phyloP scores from a whole-genome alignment of 2,329 filamentous ascomycete genomes.

The Fusarium pseudoanthophilum region DNA sequence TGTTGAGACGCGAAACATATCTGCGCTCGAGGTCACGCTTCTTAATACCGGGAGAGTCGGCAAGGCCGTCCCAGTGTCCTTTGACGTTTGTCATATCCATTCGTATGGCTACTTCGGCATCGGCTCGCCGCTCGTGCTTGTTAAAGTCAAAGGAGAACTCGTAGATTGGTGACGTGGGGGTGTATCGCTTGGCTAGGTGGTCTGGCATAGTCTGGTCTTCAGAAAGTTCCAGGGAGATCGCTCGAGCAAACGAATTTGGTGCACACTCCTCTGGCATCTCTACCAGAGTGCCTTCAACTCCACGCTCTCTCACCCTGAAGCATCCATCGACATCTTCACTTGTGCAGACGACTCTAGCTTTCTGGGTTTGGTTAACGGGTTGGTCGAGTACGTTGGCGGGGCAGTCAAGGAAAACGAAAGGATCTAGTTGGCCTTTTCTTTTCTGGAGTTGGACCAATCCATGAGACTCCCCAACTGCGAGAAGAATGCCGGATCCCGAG shows the following conservation, averaged over 20 bases:
- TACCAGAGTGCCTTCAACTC: constrained; percentile 10
- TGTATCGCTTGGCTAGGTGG: fast-evolving
- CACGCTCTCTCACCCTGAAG: constrained; percentile 4
- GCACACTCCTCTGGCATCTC: constrained; percentile 18
- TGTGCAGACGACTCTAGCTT: constrained; percentile 6
- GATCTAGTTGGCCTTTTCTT: background rate
- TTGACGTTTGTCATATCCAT: background rate
- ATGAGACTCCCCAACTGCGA: background rate
- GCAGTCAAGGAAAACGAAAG: background rate
- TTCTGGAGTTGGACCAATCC: background rate
- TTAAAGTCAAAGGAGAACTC: constrained; percentile 19
- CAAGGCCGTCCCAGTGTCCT: background rate
- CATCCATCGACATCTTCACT: constrained; percentile 2
- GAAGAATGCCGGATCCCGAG: background rate
- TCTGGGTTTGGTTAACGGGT: constrained; percentile 14
- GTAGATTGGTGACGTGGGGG: background rate
- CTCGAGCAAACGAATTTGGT: constrained; percentile 12
- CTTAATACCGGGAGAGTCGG: background rate
- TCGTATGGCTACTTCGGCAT: background rate
- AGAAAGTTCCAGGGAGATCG: background rate
- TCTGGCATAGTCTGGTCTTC: background rate
- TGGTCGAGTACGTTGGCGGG: fast-evolving
- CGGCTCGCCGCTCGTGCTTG: background rate
- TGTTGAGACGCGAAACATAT: fast-evolving
- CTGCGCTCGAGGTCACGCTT: fast-evolving